Conservation (phyloP, 345 rosid genomes). For the Anastatica hierochuntica region DNA sequence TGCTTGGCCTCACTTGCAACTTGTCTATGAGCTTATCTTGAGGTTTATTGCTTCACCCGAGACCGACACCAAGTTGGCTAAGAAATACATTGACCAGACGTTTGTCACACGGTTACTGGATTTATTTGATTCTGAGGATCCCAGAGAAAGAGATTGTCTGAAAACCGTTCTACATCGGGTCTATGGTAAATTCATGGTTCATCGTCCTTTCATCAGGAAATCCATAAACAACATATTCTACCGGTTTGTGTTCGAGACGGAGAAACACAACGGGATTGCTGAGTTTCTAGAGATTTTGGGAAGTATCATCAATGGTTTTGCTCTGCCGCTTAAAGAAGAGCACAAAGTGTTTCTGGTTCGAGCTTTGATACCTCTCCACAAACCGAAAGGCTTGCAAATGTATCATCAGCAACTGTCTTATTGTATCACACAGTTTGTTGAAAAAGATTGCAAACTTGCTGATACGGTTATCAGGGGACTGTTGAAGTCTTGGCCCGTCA, state of each 20-base stretch:
- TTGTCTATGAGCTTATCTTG: conserved; percentile 61
- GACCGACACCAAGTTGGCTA: conserved; percentile 66
- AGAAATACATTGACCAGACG: conserved; percentile 56
- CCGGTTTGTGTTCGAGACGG: conserved; percentile 65
- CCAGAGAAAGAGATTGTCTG: no score
- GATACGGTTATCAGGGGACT: conserved; percentile 67
- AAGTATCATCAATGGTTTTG: no score
- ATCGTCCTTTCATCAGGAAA: conserved; percentile 86
- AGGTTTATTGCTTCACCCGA: conserved; percentile 76
- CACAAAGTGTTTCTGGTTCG: conserved; percentile 76
- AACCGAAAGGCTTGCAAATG: conserved; percentile 71
- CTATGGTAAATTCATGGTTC: conserved; percentile 91
- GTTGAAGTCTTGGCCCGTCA: conserved; percentile 83
- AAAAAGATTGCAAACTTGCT: conserved; percentile 84
- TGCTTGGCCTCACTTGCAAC: conserved; percentile 86
- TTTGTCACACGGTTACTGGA: conserved; percentile 57
- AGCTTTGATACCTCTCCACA: conserved; percentile 71
- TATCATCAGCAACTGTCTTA: conserved; percentile 86
- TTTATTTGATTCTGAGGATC: conserved; percentile 90
- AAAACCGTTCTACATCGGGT: conserved; percentile 79
- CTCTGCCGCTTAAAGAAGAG: conserved; percentile 86
- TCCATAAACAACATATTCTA: conserved; percentile 72
- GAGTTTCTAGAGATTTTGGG: conserved; percentile 77
- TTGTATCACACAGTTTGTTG: conserved; percentile 78
- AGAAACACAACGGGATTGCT: conserved; percentile 85